Evolutionary conservation across 2,329 filamentous ascomycete species (phyloP).

Genomic region (Fusarium goolgardi): DNA sequence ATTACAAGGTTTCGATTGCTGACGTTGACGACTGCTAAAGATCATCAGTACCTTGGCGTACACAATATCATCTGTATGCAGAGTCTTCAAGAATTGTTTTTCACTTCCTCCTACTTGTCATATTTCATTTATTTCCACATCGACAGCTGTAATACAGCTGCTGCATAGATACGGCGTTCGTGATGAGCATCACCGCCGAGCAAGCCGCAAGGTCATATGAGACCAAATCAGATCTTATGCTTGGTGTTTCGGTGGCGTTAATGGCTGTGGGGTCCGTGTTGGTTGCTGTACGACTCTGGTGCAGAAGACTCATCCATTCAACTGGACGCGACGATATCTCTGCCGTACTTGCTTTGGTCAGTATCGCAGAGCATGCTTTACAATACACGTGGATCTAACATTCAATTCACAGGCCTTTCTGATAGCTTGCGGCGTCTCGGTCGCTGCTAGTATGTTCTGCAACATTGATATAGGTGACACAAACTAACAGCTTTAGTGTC

Average conservation of each 20-base stretch:
- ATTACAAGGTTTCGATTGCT: not conserved
- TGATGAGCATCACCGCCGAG: not conserved
- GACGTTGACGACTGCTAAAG: not conserved
- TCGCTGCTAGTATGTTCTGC: slow-evolving; percentile 23
- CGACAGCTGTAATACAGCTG: not conserved
- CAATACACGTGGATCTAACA: not conserved
- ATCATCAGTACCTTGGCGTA: not conserved
- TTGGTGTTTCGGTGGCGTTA: not conserved
- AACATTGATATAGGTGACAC: rapidly evolving
- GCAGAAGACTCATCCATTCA: slow-evolving; percentile 7
- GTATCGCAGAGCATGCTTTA: rapidly evolving
- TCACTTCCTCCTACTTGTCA: too few species aligned
- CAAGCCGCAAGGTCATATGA: slow-evolving; percentile 2
- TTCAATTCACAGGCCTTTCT: not conserved
- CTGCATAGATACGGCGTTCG: rapidly evolving
- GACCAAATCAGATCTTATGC: not conserved
- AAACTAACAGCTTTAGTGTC: slow-evolving; percentile 33
- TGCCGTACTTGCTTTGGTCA: slow-evolving; percentile 13
- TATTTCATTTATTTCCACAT: not conserved
- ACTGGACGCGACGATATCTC: slow-evolving; percentile 28
- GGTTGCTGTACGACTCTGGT: slow-evolving; percentile 29
- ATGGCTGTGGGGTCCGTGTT: slow-evolving; percentile 17
- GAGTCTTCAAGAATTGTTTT: rapidly evolving
- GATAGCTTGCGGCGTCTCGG: slow-evolving; percentile 18
- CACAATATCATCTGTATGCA: not conserved